Conservation (phyloP, 768 basidiomycete species). For the Phylloporus scabripes region DNA sequence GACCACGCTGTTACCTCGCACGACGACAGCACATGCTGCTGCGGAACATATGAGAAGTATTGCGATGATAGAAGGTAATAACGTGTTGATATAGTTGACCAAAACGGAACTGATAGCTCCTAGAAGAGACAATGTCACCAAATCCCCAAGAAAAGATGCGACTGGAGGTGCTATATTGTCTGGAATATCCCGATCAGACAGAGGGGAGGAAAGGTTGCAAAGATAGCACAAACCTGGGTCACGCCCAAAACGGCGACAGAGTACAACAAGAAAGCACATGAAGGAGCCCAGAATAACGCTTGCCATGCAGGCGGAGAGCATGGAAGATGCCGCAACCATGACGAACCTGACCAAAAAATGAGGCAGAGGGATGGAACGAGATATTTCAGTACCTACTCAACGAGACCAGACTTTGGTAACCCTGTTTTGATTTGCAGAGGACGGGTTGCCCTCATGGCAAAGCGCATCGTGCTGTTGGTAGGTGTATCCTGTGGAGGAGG, state of each 20-base stretch:
- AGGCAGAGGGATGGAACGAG: slow-evolving; percentile 2
- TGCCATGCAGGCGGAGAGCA: slow-evolving; percentile 76
- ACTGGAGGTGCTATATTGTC: slow-evolving; percentile 96
- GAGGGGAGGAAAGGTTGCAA: background rate
- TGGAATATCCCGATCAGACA: slow-evolving; percentile 23
- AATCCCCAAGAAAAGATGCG: slow-evolving; percentile 88
- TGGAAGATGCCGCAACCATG: slow-evolving; percentile 71
- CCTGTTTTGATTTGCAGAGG: slow-evolving; percentile 24
- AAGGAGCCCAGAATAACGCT: slow-evolving; percentile 83
- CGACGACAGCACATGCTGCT: slow-evolving; percentile 48
- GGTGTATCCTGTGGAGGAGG: slow-evolving; percentile 5
- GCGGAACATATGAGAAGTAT: slow-evolving; percentile 45
- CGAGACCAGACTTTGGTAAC: slow-evolving; percentile 33
- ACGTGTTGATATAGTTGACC: slow-evolving; percentile 58
- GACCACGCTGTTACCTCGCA: slow-evolving; percentile 62
- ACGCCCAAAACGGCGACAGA: slow-evolving; percentile 67
- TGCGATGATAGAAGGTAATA: slow-evolving; percentile 53
- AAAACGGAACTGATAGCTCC: slow-evolving; percentile 71
- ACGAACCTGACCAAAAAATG: slow-evolving; percentile 48
- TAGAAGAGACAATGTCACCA: slow-evolving; percentile 82
- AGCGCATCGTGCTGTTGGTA: slow-evolving; percentile 11
- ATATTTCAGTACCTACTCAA: slow-evolving; percentile 30
- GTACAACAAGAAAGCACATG: slow-evolving; percentile 79
- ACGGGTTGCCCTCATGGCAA: slow-evolving; percentile 17
- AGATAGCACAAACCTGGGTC: slow-evolving; percentile 67